Evolutionary conservation across 768 basidiomycete genomes (phyloP).

Genomic region (Rhodotorula kratochvilovae): DNA sequence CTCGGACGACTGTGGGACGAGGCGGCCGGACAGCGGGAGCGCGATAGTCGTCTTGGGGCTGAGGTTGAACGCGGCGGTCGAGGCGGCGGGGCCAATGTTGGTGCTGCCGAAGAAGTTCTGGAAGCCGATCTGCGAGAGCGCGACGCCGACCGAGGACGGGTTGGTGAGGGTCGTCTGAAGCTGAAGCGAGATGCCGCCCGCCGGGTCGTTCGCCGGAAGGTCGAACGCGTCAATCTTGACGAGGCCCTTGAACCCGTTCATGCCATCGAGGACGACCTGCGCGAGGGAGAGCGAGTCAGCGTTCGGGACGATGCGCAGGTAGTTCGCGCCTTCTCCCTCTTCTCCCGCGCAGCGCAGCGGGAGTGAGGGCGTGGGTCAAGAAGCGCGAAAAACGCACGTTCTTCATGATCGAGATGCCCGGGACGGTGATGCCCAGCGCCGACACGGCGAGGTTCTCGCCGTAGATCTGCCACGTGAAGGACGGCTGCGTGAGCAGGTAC

Average conservation of each 20-base stretch:
- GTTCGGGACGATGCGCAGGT: too few species aligned
- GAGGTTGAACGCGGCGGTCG: constrained; percentile 55
- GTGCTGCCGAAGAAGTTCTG: constrained; percentile 56
- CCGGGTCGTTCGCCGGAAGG: constrained; percentile 65
- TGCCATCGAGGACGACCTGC: constrained; percentile 60
- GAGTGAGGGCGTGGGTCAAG: too few species aligned
- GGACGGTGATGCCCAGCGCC: constrained; percentile 54
- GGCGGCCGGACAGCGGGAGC: constrained; percentile 60
- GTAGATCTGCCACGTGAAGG: constrained; percentile 66
- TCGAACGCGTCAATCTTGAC: constrained; percentile 66
- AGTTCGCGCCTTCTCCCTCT: too few species aligned
- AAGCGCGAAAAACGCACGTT: constrained; percentile 32
- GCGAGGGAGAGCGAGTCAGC: neutral
- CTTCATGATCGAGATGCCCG: constrained; percentile 56
- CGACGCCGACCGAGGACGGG: constrained; percentile 72
- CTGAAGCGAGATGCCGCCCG: constrained; percentile 66
- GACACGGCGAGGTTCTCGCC: constrained; percentile 62
- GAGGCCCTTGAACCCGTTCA: constrained; percentile 63
- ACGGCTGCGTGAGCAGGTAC: constrained; percentile 59
- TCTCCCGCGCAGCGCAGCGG: too few species aligned
- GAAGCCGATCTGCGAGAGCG: constrained; percentile 61
- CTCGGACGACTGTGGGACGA: constrained; percentile 59
- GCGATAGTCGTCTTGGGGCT: constrained; percentile 56
- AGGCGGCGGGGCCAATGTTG: constrained; percentile 58
- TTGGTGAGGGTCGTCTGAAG: constrained; percentile 60